Evolutionary conservation across 495 filamentous ascomycete species (phyloP).

Genomic region (Penicillium malachiteum): DNA sequence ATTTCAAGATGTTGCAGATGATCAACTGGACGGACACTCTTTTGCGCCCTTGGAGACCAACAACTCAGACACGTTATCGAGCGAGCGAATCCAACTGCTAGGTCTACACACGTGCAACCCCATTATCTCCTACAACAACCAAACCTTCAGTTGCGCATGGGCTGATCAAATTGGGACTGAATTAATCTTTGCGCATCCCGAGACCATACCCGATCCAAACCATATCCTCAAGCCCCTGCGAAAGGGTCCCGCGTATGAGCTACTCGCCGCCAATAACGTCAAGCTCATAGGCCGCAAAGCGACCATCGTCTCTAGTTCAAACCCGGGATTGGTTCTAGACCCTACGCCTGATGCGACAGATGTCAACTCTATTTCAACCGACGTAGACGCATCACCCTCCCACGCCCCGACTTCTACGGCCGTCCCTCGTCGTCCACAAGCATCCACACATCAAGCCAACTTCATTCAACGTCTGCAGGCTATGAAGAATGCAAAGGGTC

Average conservation of each 20-base stretch:
- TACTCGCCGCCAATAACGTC: conserved; percentile 59
- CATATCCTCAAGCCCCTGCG: conserved; percentile 41
- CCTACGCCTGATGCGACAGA: neutral
- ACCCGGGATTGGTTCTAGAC: conserved; percentile 6
- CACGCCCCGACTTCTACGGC: neutral
- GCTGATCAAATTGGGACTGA: conserved; percentile 76
- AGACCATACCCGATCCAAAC: conserved; percentile 28
- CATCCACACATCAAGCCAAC: conserved; percentile 37
- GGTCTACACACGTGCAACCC: conserved; percentile 73
- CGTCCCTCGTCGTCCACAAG: conserved; percentile 16
- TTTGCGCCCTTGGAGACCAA: conserved; percentile 23
- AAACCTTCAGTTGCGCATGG: conserved; percentile 76
- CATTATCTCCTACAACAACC: conserved; percentile 70
- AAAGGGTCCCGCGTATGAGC: conserved; percentile 50
- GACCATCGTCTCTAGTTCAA: conserved; percentile 36
- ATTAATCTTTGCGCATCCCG: conserved; percentile 61
- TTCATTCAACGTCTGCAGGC: conserved; percentile 46
- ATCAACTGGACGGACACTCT: conserved; percentile 8
- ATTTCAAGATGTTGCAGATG: conserved; percentile 12
- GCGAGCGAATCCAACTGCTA: conserved; percentile 69
- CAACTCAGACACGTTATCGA: conserved; percentile 21
- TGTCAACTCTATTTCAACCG: neutral
- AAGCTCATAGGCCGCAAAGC: conserved; percentile 48
- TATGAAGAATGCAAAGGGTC: conserved; percentile 43
- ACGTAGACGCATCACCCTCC: neutral